Base-by-base conservation (phyloP, 805 yeast genomes). In the Maudiozyma serrabonitensis region DNA sequence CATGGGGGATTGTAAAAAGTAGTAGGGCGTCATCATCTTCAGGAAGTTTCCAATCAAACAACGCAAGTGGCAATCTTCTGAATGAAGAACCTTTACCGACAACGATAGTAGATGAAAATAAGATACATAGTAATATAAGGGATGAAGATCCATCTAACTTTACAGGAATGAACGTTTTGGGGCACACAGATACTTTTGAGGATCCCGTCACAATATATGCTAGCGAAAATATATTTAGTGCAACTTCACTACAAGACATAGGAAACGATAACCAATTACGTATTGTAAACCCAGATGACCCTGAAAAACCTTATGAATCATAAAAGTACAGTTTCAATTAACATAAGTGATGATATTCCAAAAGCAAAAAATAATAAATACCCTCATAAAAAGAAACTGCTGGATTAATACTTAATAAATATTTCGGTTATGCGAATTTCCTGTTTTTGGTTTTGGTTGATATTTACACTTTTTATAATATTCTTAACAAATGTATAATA, bases 181-280 rank as follows among this genome's bases (percentile, higher is more conserved):
- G 18, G 2, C 32, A 23, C 19, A n/a, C 18, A 6, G 21, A 41
- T 41, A 41, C 25, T 16, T 48, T 51, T 19, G 52, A 54, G 47
- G 59, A 54, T 39, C 61, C 67, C 15, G 73, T 67, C 49, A n/a
- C 48, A 25, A 34, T 60, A 50, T 59, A 56, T 43, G 54, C 52
- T 31, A 79, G 78, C 19, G 70, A 77, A 45, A 69, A 78, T 52
- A 69, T 79, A 52, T 68, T 78, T 51, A 75, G 81, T 58, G 72
- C 77, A 52, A 79, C 81, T 16, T 76, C 81, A 11, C 61, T 78
- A 48, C 82, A 80, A 1, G 81, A 77, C 56, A 53, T 56, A 13
- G 51, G 53, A 34, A 54, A 52, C 19, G 76, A 76, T 6, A 66
- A 76, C 28, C 63, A 53, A 26, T 63, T 78, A 51, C 75, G 78